These are phyloP conservation scores for Macroventuria anomochaeta DNA, from an alignment of 2,329 filamentous ascomycete species.

Conservation along the genomic window DNA sequence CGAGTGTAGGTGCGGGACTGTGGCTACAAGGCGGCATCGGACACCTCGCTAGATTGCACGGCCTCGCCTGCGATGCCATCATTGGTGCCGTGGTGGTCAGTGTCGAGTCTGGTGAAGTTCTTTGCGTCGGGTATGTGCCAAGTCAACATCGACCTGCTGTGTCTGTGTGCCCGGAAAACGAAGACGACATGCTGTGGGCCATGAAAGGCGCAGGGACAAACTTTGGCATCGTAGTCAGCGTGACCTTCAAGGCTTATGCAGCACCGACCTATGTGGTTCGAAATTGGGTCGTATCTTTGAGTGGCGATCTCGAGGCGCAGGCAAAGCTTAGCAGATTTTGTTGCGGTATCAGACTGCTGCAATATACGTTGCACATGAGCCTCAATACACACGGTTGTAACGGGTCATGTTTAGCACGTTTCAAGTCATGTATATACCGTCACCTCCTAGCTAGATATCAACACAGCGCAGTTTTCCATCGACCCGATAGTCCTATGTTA, in stretches of 20 bases:
- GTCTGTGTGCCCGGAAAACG: constrained; percentile 55
- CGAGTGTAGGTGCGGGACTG: constrained; percentile 67
- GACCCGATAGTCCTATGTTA: no score
- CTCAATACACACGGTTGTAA: no score
- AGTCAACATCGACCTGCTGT: constrained; percentile 50
- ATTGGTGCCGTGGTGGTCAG: constrained; percentile 66
- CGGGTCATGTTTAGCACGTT: no score
- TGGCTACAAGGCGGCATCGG: constrained; percentile 72
- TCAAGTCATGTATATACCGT: no score
- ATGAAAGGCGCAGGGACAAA: constrained; percentile 66
- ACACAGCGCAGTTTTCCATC: no score
- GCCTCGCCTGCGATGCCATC: constrained; percentile 66
- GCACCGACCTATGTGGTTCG: constrained; percentile 50
- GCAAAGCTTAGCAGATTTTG: constrained; percentile 48
- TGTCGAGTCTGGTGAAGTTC: constrained; percentile 55
- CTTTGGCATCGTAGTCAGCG: constrained; percentile 63
- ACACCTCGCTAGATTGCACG: constrained; percentile 62
- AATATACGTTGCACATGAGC: no score
- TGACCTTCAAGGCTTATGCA: constrained; percentile 57
- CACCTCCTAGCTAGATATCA: no score
- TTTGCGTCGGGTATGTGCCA: constrained; percentile 62
- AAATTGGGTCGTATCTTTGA: constrained; percentile 40
- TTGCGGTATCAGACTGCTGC: no score
- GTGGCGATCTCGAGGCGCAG: constrained; percentile 39
- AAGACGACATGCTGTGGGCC: constrained; percentile 63